Conservation (phyloP, 768 basidiomycete genomes). For the Agaricus sinodeliciosus region DNA sequence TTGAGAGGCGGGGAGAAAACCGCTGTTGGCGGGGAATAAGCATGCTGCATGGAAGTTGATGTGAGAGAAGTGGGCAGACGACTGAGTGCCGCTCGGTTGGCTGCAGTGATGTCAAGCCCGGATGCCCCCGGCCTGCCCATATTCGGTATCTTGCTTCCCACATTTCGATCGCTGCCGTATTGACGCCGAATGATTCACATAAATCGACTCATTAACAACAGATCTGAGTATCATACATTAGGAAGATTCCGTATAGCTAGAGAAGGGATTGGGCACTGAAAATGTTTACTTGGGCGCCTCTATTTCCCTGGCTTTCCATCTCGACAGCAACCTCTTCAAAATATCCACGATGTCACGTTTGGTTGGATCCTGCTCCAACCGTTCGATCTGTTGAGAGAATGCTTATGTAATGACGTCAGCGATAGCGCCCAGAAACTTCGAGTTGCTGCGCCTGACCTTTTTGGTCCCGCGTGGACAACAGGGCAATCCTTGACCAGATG, state of each 20-base stretch:
- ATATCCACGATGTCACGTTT: slow-evolving; percentile 13
- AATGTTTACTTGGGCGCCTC: background rate
- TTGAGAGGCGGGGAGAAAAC: slow-evolving; percentile 14
- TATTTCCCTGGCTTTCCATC: slow-evolving; percentile 16
- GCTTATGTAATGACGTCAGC: slow-evolving; percentile 17
- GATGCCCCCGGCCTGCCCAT: background rate
- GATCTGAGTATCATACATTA: background rate
- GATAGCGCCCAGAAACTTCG: background rate
- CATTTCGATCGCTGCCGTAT: background rate
- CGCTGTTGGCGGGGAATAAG: background rate
- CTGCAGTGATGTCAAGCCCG: background rate
- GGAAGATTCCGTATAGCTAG: background rate
- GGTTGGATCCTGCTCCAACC: slow-evolving; percentile 17
- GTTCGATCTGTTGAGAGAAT: slow-evolving; percentile 18
- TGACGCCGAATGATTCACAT: background rate
- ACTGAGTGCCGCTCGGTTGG: background rate
- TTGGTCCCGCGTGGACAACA: slow-evolving; percentile 41
- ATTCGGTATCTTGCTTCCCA: background rate
- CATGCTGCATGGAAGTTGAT: slow-evolving; percentile 2
- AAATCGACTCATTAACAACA: background rate
- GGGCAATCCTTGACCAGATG: slow-evolving; percentile 54
- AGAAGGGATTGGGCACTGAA: background rate
- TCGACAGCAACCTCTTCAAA: slow-evolving; percentile 19
- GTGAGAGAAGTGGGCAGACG: background rate
- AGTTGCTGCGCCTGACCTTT: slow-evolving; percentile 33